These are phyloP conservation scores for Graphilbum sp. DNA, from an alignment of 2,329 filamentous ascomycete genomes.

Conservation along the genomic window DNA sequence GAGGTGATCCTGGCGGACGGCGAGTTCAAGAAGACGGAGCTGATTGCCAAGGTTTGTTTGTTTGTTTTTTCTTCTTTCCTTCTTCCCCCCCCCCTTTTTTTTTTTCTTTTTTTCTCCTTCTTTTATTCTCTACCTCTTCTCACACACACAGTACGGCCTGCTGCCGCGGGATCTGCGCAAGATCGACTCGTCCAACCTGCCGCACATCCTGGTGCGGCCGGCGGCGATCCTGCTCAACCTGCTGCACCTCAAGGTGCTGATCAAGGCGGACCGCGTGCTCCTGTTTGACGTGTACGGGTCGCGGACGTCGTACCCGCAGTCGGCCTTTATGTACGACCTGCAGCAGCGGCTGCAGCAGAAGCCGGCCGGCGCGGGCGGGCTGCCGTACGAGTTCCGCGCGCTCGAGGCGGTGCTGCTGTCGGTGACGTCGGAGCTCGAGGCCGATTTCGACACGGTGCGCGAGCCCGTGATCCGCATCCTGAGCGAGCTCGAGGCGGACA, in stretches of 20 bases:
- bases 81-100: neutral
- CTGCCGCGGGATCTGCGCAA: slow-evolving; percentile 90
- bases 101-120: neutral
- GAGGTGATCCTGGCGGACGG: slow-evolving; percentile 85
- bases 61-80: too few relatives aligned
- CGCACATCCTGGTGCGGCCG: slow-evolving; percentile 85
- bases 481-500: slow-evolving; percentile 85
- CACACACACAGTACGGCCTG: slow-evolving; percentile 51
- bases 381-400: slow-evolving; percentile 92
- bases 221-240: slow-evolving; percentile 90
- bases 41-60: slow-evolving; percentile 55
- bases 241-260: slow-evolving; percentile 87
- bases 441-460: slow-evolving; percentile 84
- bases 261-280: slow-evolving; percentile 81
- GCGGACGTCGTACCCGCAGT: slow-evolving; percentile 87
- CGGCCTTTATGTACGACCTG: slow-evolving; percentile 93
- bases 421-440: slow-evolving; percentile 80
- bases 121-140: neutral
- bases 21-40: slow-evolving; percentile 93
- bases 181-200: slow-evolving; percentile 90
- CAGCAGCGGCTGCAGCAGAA: slow-evolving; percentile 74
- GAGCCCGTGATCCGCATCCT: slow-evolving; percentile 84
- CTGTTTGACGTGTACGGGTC: slow-evolving; percentile 95
- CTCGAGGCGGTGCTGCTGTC: slow-evolving; percentile 90
- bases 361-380: slow-evolving; percentile 31